Evolutionary conservation across 306 rosid species (phyloP).

Genomic region (Amphicarpaea edgeworthii): DNA sequence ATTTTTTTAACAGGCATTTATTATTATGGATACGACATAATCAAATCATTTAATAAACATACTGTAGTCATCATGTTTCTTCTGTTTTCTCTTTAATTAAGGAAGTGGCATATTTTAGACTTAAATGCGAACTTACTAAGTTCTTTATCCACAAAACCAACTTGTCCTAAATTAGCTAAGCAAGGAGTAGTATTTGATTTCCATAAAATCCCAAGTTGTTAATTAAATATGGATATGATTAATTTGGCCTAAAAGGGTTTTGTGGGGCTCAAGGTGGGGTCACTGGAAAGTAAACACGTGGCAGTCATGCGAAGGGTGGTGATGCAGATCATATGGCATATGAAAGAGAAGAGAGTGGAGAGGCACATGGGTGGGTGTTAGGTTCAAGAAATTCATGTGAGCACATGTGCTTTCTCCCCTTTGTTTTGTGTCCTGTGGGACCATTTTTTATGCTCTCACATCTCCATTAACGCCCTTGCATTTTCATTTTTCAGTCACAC

Average conservation of each 20-base stretch:
- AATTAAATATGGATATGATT: slow-evolving; percentile 40
- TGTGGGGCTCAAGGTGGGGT: slow-evolving; percentile 91
- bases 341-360: slow-evolving; percentile 60
- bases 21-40: background rate
- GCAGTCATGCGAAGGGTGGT: slow-evolving; percentile 67
- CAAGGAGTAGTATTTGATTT: slow-evolving; percentile 30
- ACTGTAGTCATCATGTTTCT: slow-evolving; percentile 1
- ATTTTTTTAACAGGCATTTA: slow-evolving; percentile 29
- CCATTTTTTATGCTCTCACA: slow-evolving; percentile 39
- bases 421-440: slow-evolving; percentile 57
- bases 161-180: slow-evolving; percentile 36
- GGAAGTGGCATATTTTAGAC: slow-evolving; percentile 16
- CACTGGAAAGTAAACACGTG: slow-evolving; percentile 56
- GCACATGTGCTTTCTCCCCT: slow-evolving; percentile 78
- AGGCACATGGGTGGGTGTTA: slow-evolving; percentile 95
- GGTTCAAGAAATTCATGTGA: slow-evolving; percentile 95
- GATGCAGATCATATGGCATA: slow-evolving; percentile 58
- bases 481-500: slow-evolving; percentile 31
- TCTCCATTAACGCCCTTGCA: slow-evolving; percentile 38
- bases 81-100: slow-evolving; percentile 19
- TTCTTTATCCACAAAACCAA: slow-evolving; percentile 29
- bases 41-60: slow-evolving; percentile 27
- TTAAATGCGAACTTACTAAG: too few species aligned
- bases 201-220: slow-evolving; percentile 36
- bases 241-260: slow-evolving; percentile 43